A percentile compares a stretch with the other conserved stretches of the same genome.
These are phyloP conservation scores for Pythium sukuiense DNA, from an alignment of 352 stramenopile genomes.

Conservation along the genomic window DNA sequence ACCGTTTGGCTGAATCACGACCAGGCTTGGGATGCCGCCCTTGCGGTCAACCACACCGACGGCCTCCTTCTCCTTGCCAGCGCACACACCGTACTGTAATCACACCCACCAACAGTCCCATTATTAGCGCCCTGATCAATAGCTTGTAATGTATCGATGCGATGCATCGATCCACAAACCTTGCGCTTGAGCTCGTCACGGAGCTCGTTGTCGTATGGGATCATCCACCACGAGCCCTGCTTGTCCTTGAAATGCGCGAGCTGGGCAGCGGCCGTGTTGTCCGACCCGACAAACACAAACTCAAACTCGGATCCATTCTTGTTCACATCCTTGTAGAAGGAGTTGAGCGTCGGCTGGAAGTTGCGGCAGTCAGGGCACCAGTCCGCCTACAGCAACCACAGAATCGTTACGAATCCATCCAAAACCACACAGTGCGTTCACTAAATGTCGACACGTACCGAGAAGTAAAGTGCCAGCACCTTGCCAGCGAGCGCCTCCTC, in stretches of 20 bases:
- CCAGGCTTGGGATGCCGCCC: slow-evolving; percentile 70
- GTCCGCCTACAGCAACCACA: slow-evolving; percentile 46
- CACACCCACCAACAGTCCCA: not conserved
- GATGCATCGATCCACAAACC: slow-evolving; percentile 27
- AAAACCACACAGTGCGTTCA: not conserved
- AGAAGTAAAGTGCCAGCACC: slow-evolving; percentile 76
- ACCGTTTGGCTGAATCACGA: slow-evolving; percentile 63
- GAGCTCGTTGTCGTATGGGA: slow-evolving; percentile 62
- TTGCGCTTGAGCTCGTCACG: slow-evolving; percentile 78
- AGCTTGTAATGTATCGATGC: too few species aligned
- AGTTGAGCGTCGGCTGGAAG: slow-evolving; percentile 78
- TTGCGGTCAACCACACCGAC: slow-evolving; percentile 65
- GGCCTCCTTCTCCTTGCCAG: slow-evolving; percentile 52
- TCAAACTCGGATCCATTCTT: slow-evolving; percentile 45
- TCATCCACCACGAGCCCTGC: slow-evolving; percentile 75
- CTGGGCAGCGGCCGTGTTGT: slow-evolving; percentile 58
- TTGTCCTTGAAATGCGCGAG: slow-evolving; percentile 65
- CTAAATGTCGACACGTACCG: slow-evolving; percentile 27
- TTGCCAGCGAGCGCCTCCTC: slow-evolving; percentile 52
- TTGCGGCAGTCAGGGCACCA: slow-evolving; percentile 83
- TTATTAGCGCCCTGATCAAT: too few species aligned
- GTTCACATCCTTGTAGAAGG: slow-evolving; percentile 61
- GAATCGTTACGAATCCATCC: too few species aligned
- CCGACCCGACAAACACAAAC: slow-evolving; percentile 80
- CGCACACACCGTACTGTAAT: slow-evolving; percentile 65